phyloP scores from a whole-genome alignment of 1,284 basidiomycete genomes.

The Ustilago sp. region DNA sequence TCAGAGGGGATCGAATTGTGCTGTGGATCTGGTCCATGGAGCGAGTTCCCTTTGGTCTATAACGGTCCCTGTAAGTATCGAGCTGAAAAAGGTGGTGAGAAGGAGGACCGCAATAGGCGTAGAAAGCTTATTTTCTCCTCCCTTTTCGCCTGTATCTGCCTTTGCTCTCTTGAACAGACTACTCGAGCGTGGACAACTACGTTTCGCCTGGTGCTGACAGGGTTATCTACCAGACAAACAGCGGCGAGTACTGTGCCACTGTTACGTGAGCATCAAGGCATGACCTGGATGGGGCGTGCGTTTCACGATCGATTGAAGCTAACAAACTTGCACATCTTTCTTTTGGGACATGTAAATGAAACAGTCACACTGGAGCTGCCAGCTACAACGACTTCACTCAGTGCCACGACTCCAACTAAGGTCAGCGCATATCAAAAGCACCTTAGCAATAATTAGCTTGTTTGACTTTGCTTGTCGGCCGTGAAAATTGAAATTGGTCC shows the following conservation, averaged over 20 bases:
- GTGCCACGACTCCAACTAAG: slow-evolving; percentile 9
- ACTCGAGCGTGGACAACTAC: slow-evolving; percentile 20
- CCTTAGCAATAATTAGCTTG: background rate
- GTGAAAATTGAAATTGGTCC: background rate
- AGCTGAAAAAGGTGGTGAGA: background rate
- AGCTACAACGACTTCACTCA: slow-evolving; percentile 29
- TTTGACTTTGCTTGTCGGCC: background rate
- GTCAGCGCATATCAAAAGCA: background rate
- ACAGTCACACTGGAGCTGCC: slow-evolving; percentile 28
- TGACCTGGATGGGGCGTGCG: too few relatives aligned
- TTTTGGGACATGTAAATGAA: too few relatives aligned
- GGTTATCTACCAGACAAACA: slow-evolving; percentile 30
- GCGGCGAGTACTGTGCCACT: slow-evolving; percentile 33
- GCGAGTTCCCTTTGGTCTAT: background rate
- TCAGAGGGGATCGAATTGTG: slow-evolving; percentile 23
- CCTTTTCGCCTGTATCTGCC: too few relatives aligned
- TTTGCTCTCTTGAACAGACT: slow-evolving; percentile 2
- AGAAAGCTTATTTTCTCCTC: too few relatives aligned
- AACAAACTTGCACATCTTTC: background rate
- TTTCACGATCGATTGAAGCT: background rate
- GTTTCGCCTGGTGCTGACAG: slow-evolving; percentile 47
- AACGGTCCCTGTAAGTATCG: slow-evolving; percentile 15
- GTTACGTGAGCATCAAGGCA: slow-evolving; percentile 15
- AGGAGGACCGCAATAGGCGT: too few relatives aligned
- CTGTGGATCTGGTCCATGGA: slow-evolving; percentile 11